Conservation (phyloP, 2,329 filamentous ascomycete species). For the Scedosporium apiospermum region DNA sequence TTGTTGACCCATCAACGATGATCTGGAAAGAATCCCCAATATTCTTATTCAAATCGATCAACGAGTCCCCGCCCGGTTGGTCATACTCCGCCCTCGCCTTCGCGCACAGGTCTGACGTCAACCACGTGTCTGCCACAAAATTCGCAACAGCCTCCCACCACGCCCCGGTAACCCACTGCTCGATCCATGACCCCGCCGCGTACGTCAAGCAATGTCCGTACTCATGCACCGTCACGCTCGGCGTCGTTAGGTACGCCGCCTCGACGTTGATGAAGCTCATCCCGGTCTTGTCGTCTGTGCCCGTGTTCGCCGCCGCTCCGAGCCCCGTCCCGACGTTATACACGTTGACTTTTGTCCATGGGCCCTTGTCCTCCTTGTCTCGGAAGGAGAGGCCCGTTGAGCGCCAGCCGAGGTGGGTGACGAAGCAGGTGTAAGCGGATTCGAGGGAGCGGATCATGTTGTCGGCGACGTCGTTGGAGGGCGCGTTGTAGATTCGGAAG, state of each 20-base stretch:
- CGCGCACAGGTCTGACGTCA: conserved; percentile 33
- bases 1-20: conserved; percentile 32
- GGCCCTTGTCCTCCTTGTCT: conserved; percentile 22
- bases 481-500: conserved; percentile 28
- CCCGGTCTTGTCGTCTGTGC: conserved; percentile 27
- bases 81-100: conserved; percentile 23
- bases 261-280: conserved; percentile 34
- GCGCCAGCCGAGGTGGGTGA: conserved; percentile 25
- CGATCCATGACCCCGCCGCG: conserved; percentile 30
- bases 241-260: conserved; percentile 24
- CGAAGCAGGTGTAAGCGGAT: conserved; percentile 32
- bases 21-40: conserved; percentile 37
- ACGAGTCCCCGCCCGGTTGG: conserved; percentile 23
- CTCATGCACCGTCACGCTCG: conserved; percentile 37
- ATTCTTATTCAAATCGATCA: conserved; percentile 34
- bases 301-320: conserved; percentile 31
- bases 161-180: conserved; percentile 34
- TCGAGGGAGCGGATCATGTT: conserved; percentile 30
- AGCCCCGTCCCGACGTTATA: conserved; percentile 28
- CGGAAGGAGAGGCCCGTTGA: conserved; percentile 28
- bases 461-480: conserved; percentile 12
- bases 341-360: conserved; percentile 36
- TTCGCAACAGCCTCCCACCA: conserved; percentile 45
- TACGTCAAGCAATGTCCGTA: conserved; percentile 40
- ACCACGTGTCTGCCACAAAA: conserved; percentile 38